Base-by-base conservation (phyloP, 2,329 filamentous ascomycete species). In the Xylariaceae sp. region DNA sequence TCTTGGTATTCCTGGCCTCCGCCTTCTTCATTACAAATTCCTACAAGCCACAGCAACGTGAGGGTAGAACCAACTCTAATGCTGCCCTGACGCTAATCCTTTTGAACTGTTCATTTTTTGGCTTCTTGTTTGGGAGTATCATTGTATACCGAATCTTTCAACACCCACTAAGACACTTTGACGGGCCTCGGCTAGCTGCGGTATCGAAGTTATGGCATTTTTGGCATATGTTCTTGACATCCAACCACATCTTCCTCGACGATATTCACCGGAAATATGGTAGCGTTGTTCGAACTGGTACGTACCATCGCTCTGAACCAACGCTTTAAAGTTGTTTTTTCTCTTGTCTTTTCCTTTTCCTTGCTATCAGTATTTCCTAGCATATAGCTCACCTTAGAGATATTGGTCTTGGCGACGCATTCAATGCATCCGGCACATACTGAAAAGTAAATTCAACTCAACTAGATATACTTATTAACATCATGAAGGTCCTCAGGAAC, bases 41-140 rank as follows among this genome's bases (percentile, higher is more conserved):
- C 26, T 37, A 16, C 3, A 7, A 37, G 12, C 32, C 12, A 3
- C 6, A 37, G 12, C 3, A 37, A 7, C 3, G 14, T 37, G 9
- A 16, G 3, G 32, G 14, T 37, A 14, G 14, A 12, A 37, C 32
- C 7, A 16, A 7, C 6, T 23, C 32, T 19, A 20, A 40, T 20
- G 16, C n/a, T 2, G 2, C n/a, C 20, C 12, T 37, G n/a, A 21
- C 18, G 3, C 3, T 26, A 19, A 9, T 19, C 14, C 20, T 51
- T 2, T 1, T 59, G 3, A 48, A 60, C 18, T n/a, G 20, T 20
- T n/a, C 50, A 20, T 60, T 51, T 40, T 56, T 56, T 21, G 14
- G 20, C 7, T 40, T 47, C 20, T 40, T 58, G 18, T 58, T 48
- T 32, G 40, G 7, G 3, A 47, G 44, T n/a, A 21, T 37, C 16